Percentiles rank a stretch among this genome's conserved stretches.
These are phyloP conservation scores for Spergularia bocconei DNA, from an alignment of 148 eudicot genomes.

Conservation along the genomic window DNA sequence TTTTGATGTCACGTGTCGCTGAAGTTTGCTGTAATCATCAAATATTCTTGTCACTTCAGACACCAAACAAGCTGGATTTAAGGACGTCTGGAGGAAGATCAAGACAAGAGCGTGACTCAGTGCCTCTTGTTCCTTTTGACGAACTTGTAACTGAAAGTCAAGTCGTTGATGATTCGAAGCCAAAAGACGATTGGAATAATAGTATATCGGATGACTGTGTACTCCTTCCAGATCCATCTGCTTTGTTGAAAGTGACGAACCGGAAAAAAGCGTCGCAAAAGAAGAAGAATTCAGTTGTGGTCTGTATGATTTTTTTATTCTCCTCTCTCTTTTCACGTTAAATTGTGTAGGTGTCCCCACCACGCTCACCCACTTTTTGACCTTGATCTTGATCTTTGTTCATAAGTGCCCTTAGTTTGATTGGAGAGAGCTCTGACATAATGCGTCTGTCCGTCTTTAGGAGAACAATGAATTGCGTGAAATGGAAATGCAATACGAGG, in stretches of 20 bases:
- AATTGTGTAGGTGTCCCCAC: constrained; percentile 30
- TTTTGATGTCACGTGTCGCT: constrained; percentile 1
- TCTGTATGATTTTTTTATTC: constrained; percentile 23
- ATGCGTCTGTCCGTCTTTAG: constrained; percentile 37
- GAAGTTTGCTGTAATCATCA: constrained; percentile 9
- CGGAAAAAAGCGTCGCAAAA: constrained; percentile 61
- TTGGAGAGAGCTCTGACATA: constrained; percentile 23
- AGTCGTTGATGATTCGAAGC: constrained; percentile 29
- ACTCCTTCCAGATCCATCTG: constrained; percentile 62
- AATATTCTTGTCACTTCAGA: constrained; percentile 31
- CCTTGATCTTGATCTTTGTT: background rate
- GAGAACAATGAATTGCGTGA: constrained; percentile 51
- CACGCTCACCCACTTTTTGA: background rate
- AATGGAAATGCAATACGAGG: constrained; percentile 65
- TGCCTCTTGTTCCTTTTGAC: constrained; percentile 84
- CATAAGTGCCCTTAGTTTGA: constrained; percentile 13
- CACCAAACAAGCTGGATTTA: constrained; percentile 36
- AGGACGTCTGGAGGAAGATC: constrained; percentile 38
- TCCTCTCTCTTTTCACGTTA: constrained; percentile 14
- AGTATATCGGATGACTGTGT: constrained; percentile 34
- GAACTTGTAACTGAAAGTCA: constrained; percentile 56
- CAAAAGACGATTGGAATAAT: constrained; percentile 29
- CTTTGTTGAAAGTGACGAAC: constrained; percentile 76
- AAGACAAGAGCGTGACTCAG: constrained; percentile 44
- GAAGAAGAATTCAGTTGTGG: constrained; percentile 55